These are phyloP conservation scores for Neofusicoccum kwambonambiense DNA, from an alignment of 2,329 filamentous ascomycete genomes.

Conservation along the genomic window DNA sequence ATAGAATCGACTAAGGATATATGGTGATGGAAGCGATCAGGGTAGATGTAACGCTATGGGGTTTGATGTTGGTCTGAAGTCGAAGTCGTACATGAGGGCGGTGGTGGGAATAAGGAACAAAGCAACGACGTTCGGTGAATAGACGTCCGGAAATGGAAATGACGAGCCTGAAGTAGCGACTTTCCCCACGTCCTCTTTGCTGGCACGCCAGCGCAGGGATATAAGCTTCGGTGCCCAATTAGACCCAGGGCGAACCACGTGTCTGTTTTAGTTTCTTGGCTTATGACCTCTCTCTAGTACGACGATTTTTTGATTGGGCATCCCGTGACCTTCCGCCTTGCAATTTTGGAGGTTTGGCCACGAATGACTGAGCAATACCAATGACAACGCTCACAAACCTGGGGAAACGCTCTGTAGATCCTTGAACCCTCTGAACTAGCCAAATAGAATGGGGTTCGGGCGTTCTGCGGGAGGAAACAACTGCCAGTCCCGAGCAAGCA, in stretches of 20 bases:
- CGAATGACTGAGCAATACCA: background rate
- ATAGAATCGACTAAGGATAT: background rate
- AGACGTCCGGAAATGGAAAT: slow-evolving; percentile 5
- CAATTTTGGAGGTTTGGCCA: background rate
- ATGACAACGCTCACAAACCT: background rate
- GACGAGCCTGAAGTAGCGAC: background rate
- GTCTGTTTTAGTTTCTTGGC: background rate
- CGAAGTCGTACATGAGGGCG: background rate
- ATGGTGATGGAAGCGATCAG: background rate
- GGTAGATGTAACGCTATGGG: background rate
- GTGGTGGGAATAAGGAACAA: background rate
- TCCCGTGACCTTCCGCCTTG: background rate
- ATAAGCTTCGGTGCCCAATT: background rate
- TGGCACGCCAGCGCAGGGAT: background rate
- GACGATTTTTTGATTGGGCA: background rate
- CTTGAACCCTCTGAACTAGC: background rate
- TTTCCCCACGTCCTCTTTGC: background rate
- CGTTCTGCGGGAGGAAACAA: background rate
- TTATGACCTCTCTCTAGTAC: background rate
- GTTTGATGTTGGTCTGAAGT: background rate
- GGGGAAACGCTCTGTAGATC: no score
- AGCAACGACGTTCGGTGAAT: background rate
- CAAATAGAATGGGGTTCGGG: background rate
- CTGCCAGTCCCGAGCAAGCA: background rate
- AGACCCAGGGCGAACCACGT: background rate